Conservation (phyloP, 371 early-diverging fungal species). For the Batkoa obscura region DNA sequence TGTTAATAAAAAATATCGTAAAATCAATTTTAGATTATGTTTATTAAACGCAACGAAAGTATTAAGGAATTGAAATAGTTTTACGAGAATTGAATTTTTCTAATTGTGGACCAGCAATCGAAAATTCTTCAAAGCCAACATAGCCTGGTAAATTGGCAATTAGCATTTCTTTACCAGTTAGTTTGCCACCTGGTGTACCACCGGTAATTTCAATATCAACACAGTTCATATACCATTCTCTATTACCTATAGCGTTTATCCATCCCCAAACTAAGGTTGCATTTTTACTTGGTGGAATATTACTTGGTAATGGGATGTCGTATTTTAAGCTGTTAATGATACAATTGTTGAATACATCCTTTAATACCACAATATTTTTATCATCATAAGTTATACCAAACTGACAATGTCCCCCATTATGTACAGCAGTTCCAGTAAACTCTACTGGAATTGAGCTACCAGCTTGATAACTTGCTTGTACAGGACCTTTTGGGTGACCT, state of each 20-base stretch:
- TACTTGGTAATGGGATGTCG: slow-evolving; percentile 1
- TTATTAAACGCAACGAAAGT: too few species aligned
- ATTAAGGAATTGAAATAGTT: neutral
- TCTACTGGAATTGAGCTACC: neutral
- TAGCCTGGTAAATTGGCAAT: slow-evolving; percentile 16
- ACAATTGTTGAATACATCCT: slow-evolving; percentile 1
- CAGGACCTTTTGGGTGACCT: neutral
- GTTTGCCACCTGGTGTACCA: slow-evolving; percentile 5
- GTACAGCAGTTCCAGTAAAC: neutral
- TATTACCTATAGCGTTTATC: slow-evolving; percentile 11
- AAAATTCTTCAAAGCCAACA: neutral
- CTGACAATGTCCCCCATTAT: slow-evolving; percentile 9
- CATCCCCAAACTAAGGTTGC: slow-evolving; percentile 4
- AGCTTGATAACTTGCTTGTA: neutral
- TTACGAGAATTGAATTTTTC: neutral
- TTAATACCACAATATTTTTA: slow-evolving; percentile 5
- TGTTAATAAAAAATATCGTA: too few species aligned
- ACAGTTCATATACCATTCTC: slow-evolving; percentile 39
- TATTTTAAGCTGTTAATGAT: neutral
- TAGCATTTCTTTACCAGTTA: slow-evolving; percentile 19
- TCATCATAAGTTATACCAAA: slow-evolving; percentile 7
- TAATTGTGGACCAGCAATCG: neutral
- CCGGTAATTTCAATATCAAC: slow-evolving; percentile 24
- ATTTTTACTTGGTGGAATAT: neutral
- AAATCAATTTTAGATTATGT: too few species aligned